Evolutionary conservation across 2,329 filamentous ascomycete species (phyloP).

Genomic region (Botrytis byssoidea): DNA sequence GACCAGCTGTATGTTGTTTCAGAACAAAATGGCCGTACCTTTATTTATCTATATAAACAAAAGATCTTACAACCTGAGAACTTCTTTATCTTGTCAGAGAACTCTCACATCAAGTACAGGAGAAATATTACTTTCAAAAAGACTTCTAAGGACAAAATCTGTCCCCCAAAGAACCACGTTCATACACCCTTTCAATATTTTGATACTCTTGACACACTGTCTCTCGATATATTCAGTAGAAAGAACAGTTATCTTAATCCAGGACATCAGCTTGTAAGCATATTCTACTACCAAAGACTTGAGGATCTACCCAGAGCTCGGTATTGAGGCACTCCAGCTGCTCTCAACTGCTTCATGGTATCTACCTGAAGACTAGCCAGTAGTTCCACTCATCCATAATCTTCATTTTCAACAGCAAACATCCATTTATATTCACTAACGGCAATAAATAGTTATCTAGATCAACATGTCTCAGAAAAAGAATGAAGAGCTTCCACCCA

Average conservation of each 20-base stretch:
- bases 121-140: not conserved
- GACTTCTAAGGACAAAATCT: not conserved
- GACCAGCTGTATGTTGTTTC: not conserved
- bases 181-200: too few relatives aligned
- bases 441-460: not conserved
- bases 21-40: not conserved
- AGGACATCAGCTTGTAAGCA: not conserved
- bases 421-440: not conserved
- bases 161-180: accelerated
- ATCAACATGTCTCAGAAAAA: not conserved
- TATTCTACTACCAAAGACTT: not conserved
- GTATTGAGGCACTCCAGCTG: accelerated
- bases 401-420: not conserved
- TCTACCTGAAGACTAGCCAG: not conserved
- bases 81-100: not conserved
- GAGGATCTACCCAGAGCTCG: not conserved
- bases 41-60: not conserved
- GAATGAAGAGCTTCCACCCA: not conserved
- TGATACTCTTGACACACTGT: not conserved
- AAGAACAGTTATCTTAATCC: not conserved
- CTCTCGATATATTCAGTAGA: too few relatives aligned
- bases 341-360: not conserved
- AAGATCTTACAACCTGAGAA: not conserved
- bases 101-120: not conserved
- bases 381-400: not conserved